A percentile compares a stretch with the other conserved stretches of the same genome.
Conservation (phyloP, 2,329 filamentous ascomycete species). For the Penicillium sp. region DNA sequence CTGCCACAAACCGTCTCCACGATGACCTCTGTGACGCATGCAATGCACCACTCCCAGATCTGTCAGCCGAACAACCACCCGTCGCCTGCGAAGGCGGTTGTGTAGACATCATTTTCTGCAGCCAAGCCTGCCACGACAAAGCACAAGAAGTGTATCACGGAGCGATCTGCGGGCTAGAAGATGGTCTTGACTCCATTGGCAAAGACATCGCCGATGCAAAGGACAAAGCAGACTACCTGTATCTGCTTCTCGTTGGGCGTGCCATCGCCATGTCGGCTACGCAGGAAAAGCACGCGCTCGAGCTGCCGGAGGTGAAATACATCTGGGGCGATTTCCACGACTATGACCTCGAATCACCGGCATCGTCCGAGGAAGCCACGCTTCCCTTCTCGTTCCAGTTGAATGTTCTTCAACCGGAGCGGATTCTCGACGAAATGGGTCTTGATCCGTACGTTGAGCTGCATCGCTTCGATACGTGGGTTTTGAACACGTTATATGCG, state of each 20-base stretch:
- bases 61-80: conserved; percentile 43
- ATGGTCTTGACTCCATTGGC: conserved; percentile 57
- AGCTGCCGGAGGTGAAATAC: conserved; percentile 62
- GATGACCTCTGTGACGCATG: conserved; percentile 90
- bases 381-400: conserved; percentile 63
- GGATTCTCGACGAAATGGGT: conserved; percentile 65
- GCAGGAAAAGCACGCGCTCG: conserved; percentile 59
- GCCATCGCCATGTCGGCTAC: conserved; percentile 63
- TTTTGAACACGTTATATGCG: conserved; percentile 87
- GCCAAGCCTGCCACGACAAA: conserved; percentile 55
- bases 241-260: conserved; percentile 60
- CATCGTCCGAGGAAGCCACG: conserved; percentile 39
- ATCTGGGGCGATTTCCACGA: conserved; percentile 65
- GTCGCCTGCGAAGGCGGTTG: conserved; percentile 55
- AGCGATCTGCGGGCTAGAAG: conserved; percentile 56
- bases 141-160: conserved; percentile 60
- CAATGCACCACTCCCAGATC: conserved; percentile 68
- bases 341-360: conserved; percentile 22
- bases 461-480: conserved; percentile 50
- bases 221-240: conserved; percentile 60
- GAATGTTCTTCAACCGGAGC: conserved; percentile 60
- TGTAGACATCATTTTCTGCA: conserved; percentile 63
- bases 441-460: conserved; percentile 58
- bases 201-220: conserved; percentile 59
- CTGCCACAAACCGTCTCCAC: conserved; percentile 84